A percentile compares a stretch with the other conserved stretches of the same genome.
Evolutionary conservation across 805 yeast species (phyloP).

Genomic region (Yamadazyma takamatsuzukensis): DNA sequence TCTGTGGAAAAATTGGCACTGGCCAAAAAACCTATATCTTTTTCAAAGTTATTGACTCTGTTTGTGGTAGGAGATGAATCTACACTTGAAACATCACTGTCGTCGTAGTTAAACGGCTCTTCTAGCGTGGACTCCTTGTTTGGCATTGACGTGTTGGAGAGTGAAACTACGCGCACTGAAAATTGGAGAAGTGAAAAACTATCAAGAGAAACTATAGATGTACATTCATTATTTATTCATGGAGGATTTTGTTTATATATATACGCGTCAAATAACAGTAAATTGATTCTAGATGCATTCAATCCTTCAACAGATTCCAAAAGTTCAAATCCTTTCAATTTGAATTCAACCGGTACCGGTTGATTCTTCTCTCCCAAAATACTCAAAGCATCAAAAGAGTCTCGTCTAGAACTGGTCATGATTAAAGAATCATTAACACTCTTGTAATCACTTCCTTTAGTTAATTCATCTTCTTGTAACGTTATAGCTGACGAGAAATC

Average conservation of each 20-base stretch:
- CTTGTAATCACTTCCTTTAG: constrained; percentile 26
- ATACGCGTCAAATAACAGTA: constrained; percentile 40
- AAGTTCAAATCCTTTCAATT: constrained; percentile 33
- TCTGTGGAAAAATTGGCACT: constrained; percentile 38
- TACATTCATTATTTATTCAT: constrained; percentile 9
- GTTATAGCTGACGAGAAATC: constrained; percentile 19
- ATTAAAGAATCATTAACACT: constrained; percentile 5
- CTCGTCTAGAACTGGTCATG: too few species aligned
- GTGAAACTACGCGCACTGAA: constrained; percentile 5
- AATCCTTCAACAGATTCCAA: constrained; percentile 31
- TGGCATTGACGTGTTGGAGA: not conserved
- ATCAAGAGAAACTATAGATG: not conserved
- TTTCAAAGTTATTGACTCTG: constrained; percentile 1
- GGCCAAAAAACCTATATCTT: constrained; percentile 27
- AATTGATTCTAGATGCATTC: constrained; percentile 32
- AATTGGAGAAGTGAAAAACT: too few species aligned
- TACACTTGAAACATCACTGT: constrained; percentile 6
- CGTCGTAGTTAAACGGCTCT: constrained; percentile 1
- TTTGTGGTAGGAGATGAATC: constrained; percentile 6
- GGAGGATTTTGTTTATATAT: constrained; percentile 41
- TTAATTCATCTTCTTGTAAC: constrained; percentile 31
- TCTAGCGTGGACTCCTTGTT: too few species aligned
- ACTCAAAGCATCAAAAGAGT: constrained; percentile 10
- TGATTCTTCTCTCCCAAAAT: constrained; percentile 8
- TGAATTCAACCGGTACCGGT: constrained; percentile 15